A percentile compares a stretch with the other conserved stretches of the same genome.
These are phyloP conservation scores for Blastobotrys arbuscula DNA, from an alignment of 1,139 yeast species.

Conservation along the genomic window DNA sequence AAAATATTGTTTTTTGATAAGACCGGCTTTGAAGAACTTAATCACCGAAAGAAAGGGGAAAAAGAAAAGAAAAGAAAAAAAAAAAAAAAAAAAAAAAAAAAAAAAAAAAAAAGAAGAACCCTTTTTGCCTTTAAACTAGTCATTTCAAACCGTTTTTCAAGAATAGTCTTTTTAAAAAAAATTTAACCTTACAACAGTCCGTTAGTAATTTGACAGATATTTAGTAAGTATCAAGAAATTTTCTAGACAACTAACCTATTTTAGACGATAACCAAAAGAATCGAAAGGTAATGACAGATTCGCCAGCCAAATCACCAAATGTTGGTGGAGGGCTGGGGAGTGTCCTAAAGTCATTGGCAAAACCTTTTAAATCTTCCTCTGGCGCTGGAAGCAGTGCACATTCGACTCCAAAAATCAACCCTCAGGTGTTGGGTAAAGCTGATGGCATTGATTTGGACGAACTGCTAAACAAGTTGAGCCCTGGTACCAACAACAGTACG, in stretches of 20 bases:
- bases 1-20: too few species aligned
- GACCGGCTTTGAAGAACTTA: neutral
- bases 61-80: too few species aligned
- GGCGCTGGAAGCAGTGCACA: constrained; percentile 26
- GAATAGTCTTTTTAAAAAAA: too few species aligned
- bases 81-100: neutral
- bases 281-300: neutral
- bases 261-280: too few species aligned
- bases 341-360: constrained; percentile 52
- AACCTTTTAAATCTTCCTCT: constrained; percentile 40
- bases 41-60: neutral
- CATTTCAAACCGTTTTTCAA: neutral
- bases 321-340: constrained; percentile 31
- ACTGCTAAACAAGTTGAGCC: constrained; percentile 41
- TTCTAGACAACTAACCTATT: too few species aligned
- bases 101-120: neutral
- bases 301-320: constrained; percentile 1
- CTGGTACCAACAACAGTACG: constrained; percentile 34
- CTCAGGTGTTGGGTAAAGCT: constrained; percentile 61
- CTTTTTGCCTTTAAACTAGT: neutral
- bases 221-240: too few species aligned
- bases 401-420: constrained; percentile 38
- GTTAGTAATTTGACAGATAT: too few species aligned
- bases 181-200: too few species aligned
- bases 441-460: constrained; percentile 47